Conservation (phyloP, 495 filamentous ascomycete species). For the Tuber brumale region DNA sequence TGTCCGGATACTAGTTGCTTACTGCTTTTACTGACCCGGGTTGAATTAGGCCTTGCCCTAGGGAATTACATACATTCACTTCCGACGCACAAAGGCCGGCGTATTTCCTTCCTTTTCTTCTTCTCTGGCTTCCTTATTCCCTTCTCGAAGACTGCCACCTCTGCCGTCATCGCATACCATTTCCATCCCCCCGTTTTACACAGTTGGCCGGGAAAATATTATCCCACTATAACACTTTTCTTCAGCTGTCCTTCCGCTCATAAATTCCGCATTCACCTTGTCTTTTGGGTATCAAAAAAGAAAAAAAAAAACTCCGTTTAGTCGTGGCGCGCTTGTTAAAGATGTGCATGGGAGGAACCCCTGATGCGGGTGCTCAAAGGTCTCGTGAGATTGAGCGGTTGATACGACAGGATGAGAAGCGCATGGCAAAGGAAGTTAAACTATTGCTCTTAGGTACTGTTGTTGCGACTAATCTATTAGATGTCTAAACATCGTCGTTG, state of each 20-base stretch:
- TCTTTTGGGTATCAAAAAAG: neutral
- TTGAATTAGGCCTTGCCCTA: slow-evolving; percentile 23
- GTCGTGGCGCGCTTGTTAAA: slow-evolving; percentile 43
- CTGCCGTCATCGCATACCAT: slow-evolving; percentile 13
- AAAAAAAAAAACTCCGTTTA: neutral
- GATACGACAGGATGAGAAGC: slow-evolving; percentile 76
- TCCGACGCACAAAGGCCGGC: slow-evolving; percentile 23
- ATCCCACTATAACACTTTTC: neutral
- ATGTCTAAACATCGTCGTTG: neutral
- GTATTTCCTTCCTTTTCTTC: slow-evolving; percentile 28
- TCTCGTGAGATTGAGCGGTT: slow-evolving; percentile 64
- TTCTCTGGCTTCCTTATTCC: slow-evolving; percentile 21
- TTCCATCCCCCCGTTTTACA: neutral
- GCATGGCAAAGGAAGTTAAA: slow-evolving; percentile 71
- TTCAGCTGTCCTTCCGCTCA: neutral
- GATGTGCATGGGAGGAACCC: slow-evolving; percentile 59
- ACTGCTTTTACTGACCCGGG: slow-evolving; percentile 14
- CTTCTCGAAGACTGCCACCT: slow-evolving; percentile 15
- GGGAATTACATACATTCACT: slow-evolving; percentile 20
- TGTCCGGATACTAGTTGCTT: slow-evolving; percentile 23
- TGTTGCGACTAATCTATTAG: neutral
- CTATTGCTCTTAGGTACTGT: slow-evolving; percentile 69
- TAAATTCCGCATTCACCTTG: neutral
- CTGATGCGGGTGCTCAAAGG: slow-evolving; percentile 49
- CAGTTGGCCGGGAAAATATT: slow-evolving; percentile 14